Base-by-base conservation (phyloP, 306 rosid species). In the Begonia loranthoides region DNA sequence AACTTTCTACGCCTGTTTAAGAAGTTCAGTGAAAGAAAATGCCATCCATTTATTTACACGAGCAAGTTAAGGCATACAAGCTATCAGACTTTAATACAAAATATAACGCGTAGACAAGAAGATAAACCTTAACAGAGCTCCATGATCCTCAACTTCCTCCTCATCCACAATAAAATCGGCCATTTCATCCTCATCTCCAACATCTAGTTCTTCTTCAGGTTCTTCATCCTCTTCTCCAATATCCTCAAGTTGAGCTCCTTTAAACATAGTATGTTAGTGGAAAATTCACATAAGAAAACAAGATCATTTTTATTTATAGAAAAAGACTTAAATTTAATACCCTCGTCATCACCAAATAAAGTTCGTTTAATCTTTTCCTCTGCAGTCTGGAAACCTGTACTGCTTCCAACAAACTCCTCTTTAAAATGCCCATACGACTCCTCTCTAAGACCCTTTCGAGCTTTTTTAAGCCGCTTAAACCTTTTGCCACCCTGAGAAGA, bases 161-260 rank as follows among this genome's bases (percentile, higher is more conserved):
- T 89, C 97, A 21, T 85, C 95, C 57, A 85, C 97, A 41, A 90
- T 90, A 62, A 90, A 90, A 75, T 85, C 97, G 0, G 90, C 97
- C 97, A 90, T 90, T 64, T 89, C 97, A 76, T 90, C 97, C 59
- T 83, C 96, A 50, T 87, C 96, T 57, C 85, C 96, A 45, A 87
- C 95, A 51, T 85, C 97, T 52, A 82, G 87, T 72, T 88, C 97
- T 46, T 87, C 95, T 69, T 85, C 97, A 33, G 66, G 79, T 34
- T 70, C 87, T 61, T 90, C 99, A 77, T 83, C 95, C 69, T 86
- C 99, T 73, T 90, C 99, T 12, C 59, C 95, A 63, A 86, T 74
- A 56, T 86, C 99, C 67, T 90, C 99, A 68, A 78, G 79, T 51
- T 83, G 78, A 68, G 92, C 68, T 57, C 84, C 95, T 82, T 59